Evolutionary conservation across 2,329 filamentous ascomycete genomes (phyloP).

Genomic region (Fusarium agapanthi): DNA sequence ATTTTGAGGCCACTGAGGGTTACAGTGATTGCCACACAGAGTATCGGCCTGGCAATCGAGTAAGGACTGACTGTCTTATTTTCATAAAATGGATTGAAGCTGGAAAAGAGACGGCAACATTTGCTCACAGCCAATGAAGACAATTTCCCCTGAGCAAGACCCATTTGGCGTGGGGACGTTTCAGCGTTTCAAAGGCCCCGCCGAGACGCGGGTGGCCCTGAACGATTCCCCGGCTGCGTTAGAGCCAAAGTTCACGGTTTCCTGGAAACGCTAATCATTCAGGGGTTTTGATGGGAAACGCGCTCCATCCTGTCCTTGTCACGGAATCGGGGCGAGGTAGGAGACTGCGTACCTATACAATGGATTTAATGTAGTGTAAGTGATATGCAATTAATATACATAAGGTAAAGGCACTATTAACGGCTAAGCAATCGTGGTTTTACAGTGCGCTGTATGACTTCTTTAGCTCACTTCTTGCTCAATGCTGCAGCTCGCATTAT

Average conservation of each 20-base stretch:
- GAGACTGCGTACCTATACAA: too few relatives aligned
- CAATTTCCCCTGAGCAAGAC: constrained; percentile 22
- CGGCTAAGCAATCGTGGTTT: too few relatives aligned
- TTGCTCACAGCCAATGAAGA: constrained; percentile 4
- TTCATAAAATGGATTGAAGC: not conserved
- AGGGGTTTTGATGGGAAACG: constrained; percentile 34
- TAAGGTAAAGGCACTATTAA: too few relatives aligned
- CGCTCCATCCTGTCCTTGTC: not conserved
- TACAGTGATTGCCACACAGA: not conserved
- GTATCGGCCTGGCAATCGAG: not conserved
- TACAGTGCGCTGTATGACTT: not conserved
- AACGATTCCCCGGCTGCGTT: constrained; percentile 28
- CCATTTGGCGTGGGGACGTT: constrained; percentile 23
- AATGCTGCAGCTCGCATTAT: not conserved
- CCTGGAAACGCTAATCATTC: constrained; percentile 28
- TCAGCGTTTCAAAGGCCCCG: constrained; percentile 16
- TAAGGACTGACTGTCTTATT: not conserved
- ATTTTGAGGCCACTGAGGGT: constrained; percentile 7
- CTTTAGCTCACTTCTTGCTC: not conserved
- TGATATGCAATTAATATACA: too few relatives aligned
- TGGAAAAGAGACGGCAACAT: not conserved
- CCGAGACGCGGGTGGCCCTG: constrained; percentile 22
- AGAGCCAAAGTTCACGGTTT: constrained; percentile 22
- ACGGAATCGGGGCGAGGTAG: not conserved
- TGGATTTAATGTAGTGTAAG: too few relatives aligned